Evolutionary conservation across 176 grass and related monocot species (phyloP).

Genomic region (Musa beccarii): DNA sequence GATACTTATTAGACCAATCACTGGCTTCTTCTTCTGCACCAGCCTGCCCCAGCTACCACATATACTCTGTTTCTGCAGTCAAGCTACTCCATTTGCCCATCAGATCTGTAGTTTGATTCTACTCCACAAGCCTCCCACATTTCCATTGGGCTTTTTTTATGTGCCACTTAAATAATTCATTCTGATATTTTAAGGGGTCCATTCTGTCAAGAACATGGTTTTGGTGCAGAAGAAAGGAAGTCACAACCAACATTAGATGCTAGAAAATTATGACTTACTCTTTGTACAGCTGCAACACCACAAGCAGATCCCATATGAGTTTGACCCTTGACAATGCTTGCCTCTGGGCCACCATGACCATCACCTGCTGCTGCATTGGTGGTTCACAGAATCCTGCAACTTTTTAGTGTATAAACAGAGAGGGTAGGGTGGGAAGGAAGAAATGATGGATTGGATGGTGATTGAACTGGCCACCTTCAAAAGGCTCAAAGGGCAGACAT

Average conservation of each 20-base stretch:
- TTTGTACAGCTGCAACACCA: neutral
- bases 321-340: neutral
- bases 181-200: neutral
- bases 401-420: neutral
- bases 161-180: neutral
- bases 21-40: no score
- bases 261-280: neutral
- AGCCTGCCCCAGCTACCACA: neutral
- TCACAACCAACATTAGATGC: neutral
- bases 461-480: neutral
- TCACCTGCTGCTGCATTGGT: no score
- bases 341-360: neutral
- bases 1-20: no score
- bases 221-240: neutral
- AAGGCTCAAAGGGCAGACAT: slow-evolving; percentile 1
- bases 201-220: slow-evolving; percentile 3
- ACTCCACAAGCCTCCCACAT: neutral
- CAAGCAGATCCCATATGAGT: neutral
- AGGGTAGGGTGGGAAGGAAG: neutral
- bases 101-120: neutral
- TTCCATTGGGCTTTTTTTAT: neutral
- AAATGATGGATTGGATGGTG: slow-evolving; percentile 5
- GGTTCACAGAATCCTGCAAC: no score
- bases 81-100: neutral
- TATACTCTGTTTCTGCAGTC: neutral